phyloP scores from a whole-genome alignment of 306 rosid species.

The Malus fusca region DNA sequence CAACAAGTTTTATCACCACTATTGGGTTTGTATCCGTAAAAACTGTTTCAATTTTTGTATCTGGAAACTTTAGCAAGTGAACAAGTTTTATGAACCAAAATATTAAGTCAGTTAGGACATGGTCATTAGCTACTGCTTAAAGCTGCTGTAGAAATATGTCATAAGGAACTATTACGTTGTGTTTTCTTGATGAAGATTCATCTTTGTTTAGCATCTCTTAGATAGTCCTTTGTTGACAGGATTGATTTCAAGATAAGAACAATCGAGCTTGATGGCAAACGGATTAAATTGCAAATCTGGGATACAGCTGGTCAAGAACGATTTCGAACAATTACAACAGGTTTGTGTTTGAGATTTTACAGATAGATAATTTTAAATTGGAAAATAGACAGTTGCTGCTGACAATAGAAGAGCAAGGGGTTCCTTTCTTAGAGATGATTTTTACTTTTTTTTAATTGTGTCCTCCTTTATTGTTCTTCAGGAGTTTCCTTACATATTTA shows the following conservation, averaged over 20 bases:
- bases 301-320: conserved; percentile 91
- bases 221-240: conserved; percentile 26
- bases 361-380: neutral
- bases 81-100: neutral
- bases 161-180: neutral
- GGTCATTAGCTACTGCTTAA: neutral
- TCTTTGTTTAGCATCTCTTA: conserved; percentile 8
- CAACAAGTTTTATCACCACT: conserved; percentile 72
- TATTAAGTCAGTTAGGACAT: neutral
- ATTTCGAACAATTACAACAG: conserved; percentile 80
- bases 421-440: neutral
- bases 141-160: neutral
- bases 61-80: neutral
- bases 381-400: neutral
- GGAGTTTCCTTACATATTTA: conserved; percentile 7
- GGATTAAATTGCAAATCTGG: conserved; percentile 81
- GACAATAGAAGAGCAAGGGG: neutral
- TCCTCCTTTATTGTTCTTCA: neutral
- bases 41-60: neutral
- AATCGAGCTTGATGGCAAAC: conserved; percentile 74
- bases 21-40: conserved; percentile 59
- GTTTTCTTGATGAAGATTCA: neutral
- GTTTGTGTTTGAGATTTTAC: conserved; percentile 23
- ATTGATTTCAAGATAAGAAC: conserved; percentile 89
- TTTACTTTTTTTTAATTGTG: conserved; percentile 7